Conservation (phyloP, 2,329 filamentous ascomycete species). For the Blastomyces gilchristii region DNA sequence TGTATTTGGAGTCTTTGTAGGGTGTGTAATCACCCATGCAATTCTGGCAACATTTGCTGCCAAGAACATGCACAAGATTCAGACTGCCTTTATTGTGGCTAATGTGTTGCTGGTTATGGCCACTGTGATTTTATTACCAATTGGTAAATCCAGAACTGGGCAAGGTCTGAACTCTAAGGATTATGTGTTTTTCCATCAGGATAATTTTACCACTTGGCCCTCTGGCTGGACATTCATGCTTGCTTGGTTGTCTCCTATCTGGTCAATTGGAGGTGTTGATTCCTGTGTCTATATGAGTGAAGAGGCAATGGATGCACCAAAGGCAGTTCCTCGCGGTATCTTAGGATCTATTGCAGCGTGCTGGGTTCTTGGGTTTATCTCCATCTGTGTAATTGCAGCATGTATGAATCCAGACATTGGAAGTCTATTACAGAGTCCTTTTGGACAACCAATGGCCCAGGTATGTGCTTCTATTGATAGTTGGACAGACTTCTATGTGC, state of each 20-base stretch:
- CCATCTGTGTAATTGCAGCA: slow-evolving; percentile 48
- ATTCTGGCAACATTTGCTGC: slow-evolving; percentile 44
- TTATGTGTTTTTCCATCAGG: slow-evolving; percentile 48
- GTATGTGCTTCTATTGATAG: slow-evolving; percentile 15
- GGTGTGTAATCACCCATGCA: slow-evolving; percentile 45
- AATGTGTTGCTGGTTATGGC: slow-evolving; percentile 48
- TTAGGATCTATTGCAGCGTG: slow-evolving; percentile 47
- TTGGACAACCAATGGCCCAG: slow-evolving; percentile 51
- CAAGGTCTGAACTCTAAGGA: slow-evolving; percentile 26
- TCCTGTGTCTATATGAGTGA: slow-evolving; percentile 52
- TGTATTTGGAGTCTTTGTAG: slow-evolving; percentile 49
- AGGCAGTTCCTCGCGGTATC: slow-evolving; percentile 50
- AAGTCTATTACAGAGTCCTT: slow-evolving; percentile 40
- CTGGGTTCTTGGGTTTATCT: slow-evolving; percentile 49
- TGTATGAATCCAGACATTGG: slow-evolving; percentile 46
- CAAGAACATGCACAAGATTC: slow-evolving; percentile 50
- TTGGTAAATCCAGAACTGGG: slow-evolving; percentile 33
- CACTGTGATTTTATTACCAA: slow-evolving; percentile 48
- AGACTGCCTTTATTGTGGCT: slow-evolving; percentile 46
- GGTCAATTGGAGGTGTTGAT: slow-evolving; percentile 48
- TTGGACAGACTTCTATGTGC: neutral
- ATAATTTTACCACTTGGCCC: slow-evolving; percentile 51
- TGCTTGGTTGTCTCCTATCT: slow-evolving; percentile 52
- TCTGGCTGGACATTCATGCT: slow-evolving; percentile 51
- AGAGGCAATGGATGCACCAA: slow-evolving; percentile 51